Evolutionary conservation across 1,284 basidiomycete genomes (phyloP).

Genomic region (Xerocomus amazonicus): DNA sequence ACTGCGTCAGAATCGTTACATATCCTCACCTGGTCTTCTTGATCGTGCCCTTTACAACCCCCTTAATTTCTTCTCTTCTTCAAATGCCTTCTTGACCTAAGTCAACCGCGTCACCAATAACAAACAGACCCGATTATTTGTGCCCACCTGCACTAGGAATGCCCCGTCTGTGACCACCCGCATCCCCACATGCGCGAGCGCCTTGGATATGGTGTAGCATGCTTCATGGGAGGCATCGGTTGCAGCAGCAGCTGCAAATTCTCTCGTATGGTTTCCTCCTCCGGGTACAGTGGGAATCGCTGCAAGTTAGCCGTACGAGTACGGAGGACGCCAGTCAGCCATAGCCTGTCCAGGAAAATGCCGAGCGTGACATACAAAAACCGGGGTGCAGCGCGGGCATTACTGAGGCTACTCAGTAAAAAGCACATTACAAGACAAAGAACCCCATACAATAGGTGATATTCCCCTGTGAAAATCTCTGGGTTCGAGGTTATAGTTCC

Average conservation of each 20-base stretch:
- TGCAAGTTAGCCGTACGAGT: constrained; percentile 16
- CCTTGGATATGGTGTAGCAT: constrained; percentile 54
- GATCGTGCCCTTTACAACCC: not conserved
- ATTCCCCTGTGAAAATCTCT: constrained; percentile 46
- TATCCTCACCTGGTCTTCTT: not conserved
- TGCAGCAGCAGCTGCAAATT: constrained; percentile 52
- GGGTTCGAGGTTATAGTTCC: not conserved
- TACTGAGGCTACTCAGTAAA: constrained; percentile 27
- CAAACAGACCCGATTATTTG: not conserved
- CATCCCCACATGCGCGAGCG: constrained; percentile 55
- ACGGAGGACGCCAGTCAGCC: not conserved
- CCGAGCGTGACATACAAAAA: constrained; percentile 35
- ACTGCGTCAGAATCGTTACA: not conserved
- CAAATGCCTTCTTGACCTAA: constrained; percentile 28
- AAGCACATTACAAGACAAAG: not conserved
- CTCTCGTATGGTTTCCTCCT: constrained; percentile 64
- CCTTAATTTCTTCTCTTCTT: constrained; percentile 25
- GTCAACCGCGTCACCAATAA: not conserved
- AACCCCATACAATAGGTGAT: constrained; percentile 49
- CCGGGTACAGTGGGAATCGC: constrained; percentile 53
- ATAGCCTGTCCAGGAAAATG: not conserved
- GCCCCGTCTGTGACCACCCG: constrained; percentile 53
- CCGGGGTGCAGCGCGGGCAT: constrained; percentile 47
- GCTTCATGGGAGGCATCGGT: constrained; percentile 55
- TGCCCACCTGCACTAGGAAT: constrained; percentile 21